Base-by-base conservation (phyloP, 495 filamentous ascomycete genomes). In the Aspergillus campestris region DNA sequence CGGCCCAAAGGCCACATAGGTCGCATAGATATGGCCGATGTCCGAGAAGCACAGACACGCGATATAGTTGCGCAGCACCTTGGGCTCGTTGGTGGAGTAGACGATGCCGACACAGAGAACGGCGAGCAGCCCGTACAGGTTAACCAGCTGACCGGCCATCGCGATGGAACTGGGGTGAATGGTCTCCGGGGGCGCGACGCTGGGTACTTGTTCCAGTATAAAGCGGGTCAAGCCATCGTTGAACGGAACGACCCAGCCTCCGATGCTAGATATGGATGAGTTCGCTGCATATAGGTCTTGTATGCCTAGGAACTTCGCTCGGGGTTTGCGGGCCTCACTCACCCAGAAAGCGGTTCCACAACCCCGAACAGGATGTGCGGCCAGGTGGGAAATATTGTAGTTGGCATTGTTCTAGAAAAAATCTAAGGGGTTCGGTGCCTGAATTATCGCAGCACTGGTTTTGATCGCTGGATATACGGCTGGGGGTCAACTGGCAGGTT, bases 281-380 rank as follows among this genome's bases (percentile, higher is more conserved):
- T 24, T 24, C 18, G 4, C 18, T 24, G 18, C 2, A 24, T 24
- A 24, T 24, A 24, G 4, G 18, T 24, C 4, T 24, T 24, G 18
- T 1, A 4, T 24, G 18, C 18, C 1, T 24, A 24, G 4, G 4
- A 4, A 24, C 4, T 24, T 24, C 18, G 4, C 18, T 24, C 4
- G 33, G 40, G 32, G 27, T 42, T 41, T 40, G 45, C 53, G 38
- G 34, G 31, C 6, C 10, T 12, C 27, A 45, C 70, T 63, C 75
- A 84, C 80, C 84, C 69, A 12, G 80, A 79, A 36, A 87, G 59
- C 5, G 84, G 84, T 60, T 89, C 84, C 32, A 86, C 49, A 45
- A 87, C 49, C 27, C 55, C 66, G 32, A 73, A 77, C 18, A 71
- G 49, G 40, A 71, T 41, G 40, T 65, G 58, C 10, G 69, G 67